Base-by-base conservation (phyloP, 75 land plant species). In the Cunninghamia lanceolata region DNA sequence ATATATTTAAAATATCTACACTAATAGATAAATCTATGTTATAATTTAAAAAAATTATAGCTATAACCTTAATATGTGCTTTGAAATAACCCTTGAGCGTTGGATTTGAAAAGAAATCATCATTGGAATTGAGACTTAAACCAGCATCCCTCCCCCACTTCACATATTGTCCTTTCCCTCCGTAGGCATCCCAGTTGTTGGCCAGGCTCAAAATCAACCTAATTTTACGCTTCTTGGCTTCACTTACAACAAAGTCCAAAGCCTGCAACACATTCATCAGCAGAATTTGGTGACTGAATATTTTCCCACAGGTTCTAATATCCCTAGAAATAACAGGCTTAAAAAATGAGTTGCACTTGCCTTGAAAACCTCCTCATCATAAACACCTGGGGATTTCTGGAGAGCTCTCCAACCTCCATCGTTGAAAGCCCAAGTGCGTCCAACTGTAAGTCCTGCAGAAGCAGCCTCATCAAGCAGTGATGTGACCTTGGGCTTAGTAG, bases 131-230 rank as follows among this genome's bases (percentile, higher is more conserved):
- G 42, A 85, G 63, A 28, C 36, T 30, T 25, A 52, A 50, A 14
- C 88, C 88, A 3, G 81, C 86, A 70, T 68, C 36, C 39, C 81
- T 74, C 21, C 89, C 92, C 92, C 92, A 91, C 34, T 42, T 66
- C 6, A 91, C 91, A 56, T 91, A 91, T 84, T 91, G 91, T 42
- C 84, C 82, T 68, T 91, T 91, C 36, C 92, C 92, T 38, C 92
- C 92, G 52, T 86, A 91, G 28, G 80, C 84, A 3, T 87, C 73
- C 88, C 88, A 89, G 30, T 91, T 91, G 80, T 91, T 91, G 14
- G 63, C 73, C 30, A 91, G 71, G 36, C 88, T 89, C 73, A 91
- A 79, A 10, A 91, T 38, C 39, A 91, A 30, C 53, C 88, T 79
- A 38, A 91, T 87, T 34, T 88, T 88, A n/a, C 71, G 68, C 15